Evolutionary conservation across 352 stramenopile genomes (phyloP), one percentile per base, ranked within the genome.

Genomic region (Globisporangium paroecandrum): DNA sequence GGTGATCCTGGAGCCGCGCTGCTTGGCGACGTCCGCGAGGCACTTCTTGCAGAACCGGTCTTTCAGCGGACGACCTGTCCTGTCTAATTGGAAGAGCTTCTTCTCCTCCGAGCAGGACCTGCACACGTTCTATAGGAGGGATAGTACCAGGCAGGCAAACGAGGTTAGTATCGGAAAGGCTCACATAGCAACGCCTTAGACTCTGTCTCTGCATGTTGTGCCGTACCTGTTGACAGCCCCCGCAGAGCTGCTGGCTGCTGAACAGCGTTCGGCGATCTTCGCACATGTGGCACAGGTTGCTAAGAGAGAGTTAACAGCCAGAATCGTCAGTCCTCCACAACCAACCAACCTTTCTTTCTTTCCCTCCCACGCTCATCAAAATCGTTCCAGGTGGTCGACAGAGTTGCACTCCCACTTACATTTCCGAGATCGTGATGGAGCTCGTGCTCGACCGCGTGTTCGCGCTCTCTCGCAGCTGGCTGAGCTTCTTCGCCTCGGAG

Each of bases 11-110:
- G 62, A 67, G 20, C 62, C 62, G 27, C 27, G 62, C 62, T 67
- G 62, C 24, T 13, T 36, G 18, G 62, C 34, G 20, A 70, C 73
- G 20, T 58, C 72, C 41, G 72, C 72, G 43, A 84, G 53, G 20
- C 77, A 84, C 41, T 74, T 18, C 47, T 79, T 81, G 58, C 79
- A 87, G 63, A 87, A 87, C 5, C 77, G 77, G 10, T 83, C 75
- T 25, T 70, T 74, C 25, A 79, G 72, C 20, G 71, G 70, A 8
- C 71, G 67, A 0, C 71, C 73, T n/a, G 62, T 76, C 46, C 75
- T 79, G 60, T 85, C 77, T 25, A 85, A 66, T 62, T 81, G 62
- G 58, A 82, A 87, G 49, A 87, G 71, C 58, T 72, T 80, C 38
- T 77, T 70, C 59, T 82, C 82, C n/a, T 78, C 65, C 43, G 77